phyloP scores from a whole-genome alignment of 345 rosid genomes.

The Ailanthus altissimus region DNA sequence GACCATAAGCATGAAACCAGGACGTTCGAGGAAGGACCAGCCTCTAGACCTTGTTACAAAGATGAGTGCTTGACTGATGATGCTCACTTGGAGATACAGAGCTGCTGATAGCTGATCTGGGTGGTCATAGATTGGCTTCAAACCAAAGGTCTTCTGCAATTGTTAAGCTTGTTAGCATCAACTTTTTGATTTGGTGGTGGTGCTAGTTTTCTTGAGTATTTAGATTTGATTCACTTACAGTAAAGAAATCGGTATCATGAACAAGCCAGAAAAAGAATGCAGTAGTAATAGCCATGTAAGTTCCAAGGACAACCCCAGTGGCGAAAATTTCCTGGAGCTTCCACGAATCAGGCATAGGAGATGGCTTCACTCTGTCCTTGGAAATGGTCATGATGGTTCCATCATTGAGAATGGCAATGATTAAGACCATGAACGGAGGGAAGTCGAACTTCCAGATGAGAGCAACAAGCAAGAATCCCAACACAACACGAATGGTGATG shows the following conservation, averaged over 20 bases:
- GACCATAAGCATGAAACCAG: conserved; percentile 48
- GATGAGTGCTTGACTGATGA: conserved; percentile 84
- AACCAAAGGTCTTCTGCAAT: conserved; percentile 53
- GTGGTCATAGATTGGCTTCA: conserved; percentile 40
- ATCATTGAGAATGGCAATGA: conserved; percentile 78
- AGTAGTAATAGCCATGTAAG: conserved; percentile 66
- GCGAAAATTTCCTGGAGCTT: conserved; percentile 75
- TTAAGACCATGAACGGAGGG: conserved; percentile 83
- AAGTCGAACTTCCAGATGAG: conserved; percentile 78
- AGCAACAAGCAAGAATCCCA: conserved; percentile 77
- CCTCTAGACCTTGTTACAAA: conserved; percentile 81
- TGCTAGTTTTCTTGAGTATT: background rate
- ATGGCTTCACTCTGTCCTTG: conserved; percentile 78
- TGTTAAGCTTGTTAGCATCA: background rate
- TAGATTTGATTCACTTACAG: conserved; percentile 42
- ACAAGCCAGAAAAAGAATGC: conserved; percentile 65
- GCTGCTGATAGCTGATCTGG: conserved; percentile 65
- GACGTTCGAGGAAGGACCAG: conserved; percentile 76
- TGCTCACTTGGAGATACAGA: conserved; percentile 86
- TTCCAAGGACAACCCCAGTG: conserved; percentile 71
- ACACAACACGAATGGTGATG: conserved; percentile 78
- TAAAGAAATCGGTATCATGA: conserved; percentile 61
- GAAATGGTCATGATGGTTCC: conserved; percentile 92
- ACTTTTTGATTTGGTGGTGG: background rate
- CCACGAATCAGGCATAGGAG: conserved; percentile 84